Evolutionary conservation across 441 rosid genomes (phyloP).

Genomic region (Bocquillonia castaneifolia): DNA sequence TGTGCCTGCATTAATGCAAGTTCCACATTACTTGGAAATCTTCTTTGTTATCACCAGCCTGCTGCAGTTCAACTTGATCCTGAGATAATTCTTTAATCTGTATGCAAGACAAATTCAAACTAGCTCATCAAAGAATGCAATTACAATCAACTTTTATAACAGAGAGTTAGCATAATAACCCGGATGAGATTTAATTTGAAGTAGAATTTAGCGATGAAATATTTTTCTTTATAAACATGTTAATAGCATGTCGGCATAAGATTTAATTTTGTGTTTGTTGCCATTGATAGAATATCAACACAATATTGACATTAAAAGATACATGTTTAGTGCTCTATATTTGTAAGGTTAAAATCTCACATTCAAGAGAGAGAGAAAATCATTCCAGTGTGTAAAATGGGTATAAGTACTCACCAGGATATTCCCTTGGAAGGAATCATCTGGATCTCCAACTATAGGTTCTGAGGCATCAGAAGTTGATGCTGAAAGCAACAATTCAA

Average conservation of each 20-base stretch:
- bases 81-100: conserved; percentile 60
- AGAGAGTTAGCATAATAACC: neutral
- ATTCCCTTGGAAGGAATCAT: conserved; percentile 45
- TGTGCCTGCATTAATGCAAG: conserved; percentile 8
- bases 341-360: neutral
- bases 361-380: neutral
- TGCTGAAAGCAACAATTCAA: conserved; percentile 34
- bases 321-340: neutral
- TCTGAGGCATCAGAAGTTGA: conserved; percentile 31
- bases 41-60: conserved; percentile 32
- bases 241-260: too few relatives aligned
- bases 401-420: conserved; percentile 38
- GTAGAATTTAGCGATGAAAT: too few relatives aligned
- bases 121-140: neutral
- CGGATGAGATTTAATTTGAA: too few relatives aligned
- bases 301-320: neutral
- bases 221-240: too few relatives aligned
- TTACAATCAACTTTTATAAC: neutral
- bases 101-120: conserved; percentile 4
- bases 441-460: conserved; percentile 37
- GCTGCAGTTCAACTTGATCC: conserved; percentile 37
- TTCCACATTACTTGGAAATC: conserved; percentile 46
- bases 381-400: neutral
- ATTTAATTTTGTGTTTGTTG: neutral
- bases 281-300: neutral